Evolutionary conservation across 805 yeast species (phyloP).

Genomic region (Wickerhamomyces subpelliculosus): DNA sequence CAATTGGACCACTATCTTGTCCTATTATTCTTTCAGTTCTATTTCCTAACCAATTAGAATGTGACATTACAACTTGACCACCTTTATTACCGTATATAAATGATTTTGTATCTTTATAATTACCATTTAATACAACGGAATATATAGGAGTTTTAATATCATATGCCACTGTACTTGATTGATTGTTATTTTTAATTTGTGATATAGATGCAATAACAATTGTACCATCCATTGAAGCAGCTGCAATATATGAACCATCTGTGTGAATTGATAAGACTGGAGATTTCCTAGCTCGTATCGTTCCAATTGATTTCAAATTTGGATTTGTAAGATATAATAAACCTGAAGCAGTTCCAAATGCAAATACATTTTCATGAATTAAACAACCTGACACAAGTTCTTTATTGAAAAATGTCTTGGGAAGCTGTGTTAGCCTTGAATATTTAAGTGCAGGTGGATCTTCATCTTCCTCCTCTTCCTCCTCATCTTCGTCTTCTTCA

Average conservation of each 20-base stretch:
- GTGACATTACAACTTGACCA: slow-evolving; percentile 70
- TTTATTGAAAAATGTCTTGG: slow-evolving; percentile 58
- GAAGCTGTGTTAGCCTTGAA: slow-evolving; percentile 59
- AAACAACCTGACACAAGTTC: slow-evolving; percentile 75
- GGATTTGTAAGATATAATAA: slow-evolving; percentile 60
- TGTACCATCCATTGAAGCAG: slow-evolving; percentile 93
- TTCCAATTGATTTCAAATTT: slow-evolving; percentile 53
- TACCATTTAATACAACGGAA: slow-evolving; percentile 73
- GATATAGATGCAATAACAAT: slow-evolving; percentile 69
- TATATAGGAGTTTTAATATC: slow-evolving; percentile 88
- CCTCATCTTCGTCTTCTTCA: slow-evolving; percentile 23
- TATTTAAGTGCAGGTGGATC: slow-evolving; percentile 75
- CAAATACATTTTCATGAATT: slow-evolving; percentile 52
- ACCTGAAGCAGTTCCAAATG: slow-evolving; percentile 90
- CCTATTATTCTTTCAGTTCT: slow-evolving; percentile 63
- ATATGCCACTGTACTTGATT: slow-evolving; percentile 40
- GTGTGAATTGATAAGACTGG: slow-evolving; percentile 68
- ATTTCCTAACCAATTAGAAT: slow-evolving; percentile 82
- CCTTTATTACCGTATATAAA: slow-evolving; percentile 88
- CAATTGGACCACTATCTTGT: slow-evolving; percentile 61
- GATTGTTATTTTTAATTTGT: slow-evolving; percentile 10
- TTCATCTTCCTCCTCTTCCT: slow-evolving; percentile 35
- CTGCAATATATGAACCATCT: slow-evolving; percentile 71
- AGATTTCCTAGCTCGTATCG: slow-evolving; percentile 80
- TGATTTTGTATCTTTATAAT: slow-evolving; percentile 52